Evolutionary conservation across 768 basidiomycete genomes (phyloP).

Genomic region (Boletus sp.): DNA sequence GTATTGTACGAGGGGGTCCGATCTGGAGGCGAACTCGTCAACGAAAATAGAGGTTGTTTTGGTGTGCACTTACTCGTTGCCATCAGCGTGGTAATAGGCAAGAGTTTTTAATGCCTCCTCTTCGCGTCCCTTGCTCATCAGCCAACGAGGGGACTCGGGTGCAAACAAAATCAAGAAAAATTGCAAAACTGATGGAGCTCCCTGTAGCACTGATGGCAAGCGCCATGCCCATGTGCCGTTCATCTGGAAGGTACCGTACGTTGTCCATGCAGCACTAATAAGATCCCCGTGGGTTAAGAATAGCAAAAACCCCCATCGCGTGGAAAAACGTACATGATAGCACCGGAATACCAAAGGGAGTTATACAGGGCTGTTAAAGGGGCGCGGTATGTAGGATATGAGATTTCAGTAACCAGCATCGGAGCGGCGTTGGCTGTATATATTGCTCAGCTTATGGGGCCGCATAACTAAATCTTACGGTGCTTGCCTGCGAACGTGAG

Average conservation of each 20-base stretch:
- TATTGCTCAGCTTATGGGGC: not conserved
- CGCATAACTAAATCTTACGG: not conserved
- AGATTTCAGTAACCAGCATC: conserved; percentile 81
- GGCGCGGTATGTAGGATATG: conserved; percentile 81
- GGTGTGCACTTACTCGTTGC: conserved; percentile 48
- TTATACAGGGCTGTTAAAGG: conserved; percentile 78
- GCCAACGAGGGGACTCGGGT: conserved; percentile 85
- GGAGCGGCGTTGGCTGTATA: conserved; percentile 67
- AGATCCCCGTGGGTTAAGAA: not conserved
- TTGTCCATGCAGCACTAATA: conserved; percentile 74
- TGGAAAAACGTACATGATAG: conserved; percentile 58
- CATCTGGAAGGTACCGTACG: conserved; percentile 77
- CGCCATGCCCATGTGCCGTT: conserved; percentile 77
- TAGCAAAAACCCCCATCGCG: too few species aligned
- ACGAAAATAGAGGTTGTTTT: not conserved
- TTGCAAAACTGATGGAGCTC: conserved; percentile 65
- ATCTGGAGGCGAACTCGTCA: conserved; percentile 26
- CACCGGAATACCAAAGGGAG: conserved; percentile 84
- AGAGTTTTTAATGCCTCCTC: conserved; percentile 65
- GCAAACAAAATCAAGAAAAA: conserved; percentile 62
- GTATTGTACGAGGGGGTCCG: conserved; percentile 67
- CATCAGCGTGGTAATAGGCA: conserved; percentile 82
- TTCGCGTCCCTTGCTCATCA: conserved; percentile 73
- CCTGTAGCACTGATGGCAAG: conserved; percentile 73
- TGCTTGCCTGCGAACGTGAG: conserved; percentile 62